Evolutionary conservation across 78 protist species (phyloP).

Genomic region (Dictyostelium citrinum): DNA sequence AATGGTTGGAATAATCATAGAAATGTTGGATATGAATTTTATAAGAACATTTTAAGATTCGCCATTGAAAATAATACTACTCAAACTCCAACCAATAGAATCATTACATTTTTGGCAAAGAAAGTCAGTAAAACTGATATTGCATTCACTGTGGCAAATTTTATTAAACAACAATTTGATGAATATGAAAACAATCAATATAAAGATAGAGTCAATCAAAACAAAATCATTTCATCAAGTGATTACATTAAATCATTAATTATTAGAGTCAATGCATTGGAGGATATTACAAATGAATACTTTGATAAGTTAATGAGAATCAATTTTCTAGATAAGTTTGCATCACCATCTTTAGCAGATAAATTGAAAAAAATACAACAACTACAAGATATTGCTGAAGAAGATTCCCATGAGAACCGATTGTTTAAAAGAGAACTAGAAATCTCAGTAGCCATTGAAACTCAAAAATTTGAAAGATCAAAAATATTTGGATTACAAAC

Average conservation of each 20-base stretch:
- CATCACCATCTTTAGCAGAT: no score
- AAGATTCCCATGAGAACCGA: neutral
- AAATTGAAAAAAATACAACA: no score
- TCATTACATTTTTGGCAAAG: neutral
- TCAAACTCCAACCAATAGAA: neutral
- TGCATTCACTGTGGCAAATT: neutral
- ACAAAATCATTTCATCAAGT: neutral
- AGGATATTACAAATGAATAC: neutral
- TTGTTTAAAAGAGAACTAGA: neutral
- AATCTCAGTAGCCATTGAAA: neutral
- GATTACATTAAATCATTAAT: neutral
- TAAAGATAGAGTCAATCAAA: neutral
- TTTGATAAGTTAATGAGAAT: neutral
- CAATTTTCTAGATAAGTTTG: no score
- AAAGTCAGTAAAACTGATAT: neutral
- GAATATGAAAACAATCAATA: neutral
- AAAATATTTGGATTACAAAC: neutral
- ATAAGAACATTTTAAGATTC: neutral
- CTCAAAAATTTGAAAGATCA: neutral
- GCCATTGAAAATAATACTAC: neutral
- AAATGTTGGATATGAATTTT: neutral
- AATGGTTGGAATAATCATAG: neutral
- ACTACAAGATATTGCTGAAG: neutral
- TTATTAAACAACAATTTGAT: neutral
- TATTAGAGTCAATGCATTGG: neutral